Conservation (phyloP, 1,284 basidiomycete genomes). For the Somion occarium region DNA sequence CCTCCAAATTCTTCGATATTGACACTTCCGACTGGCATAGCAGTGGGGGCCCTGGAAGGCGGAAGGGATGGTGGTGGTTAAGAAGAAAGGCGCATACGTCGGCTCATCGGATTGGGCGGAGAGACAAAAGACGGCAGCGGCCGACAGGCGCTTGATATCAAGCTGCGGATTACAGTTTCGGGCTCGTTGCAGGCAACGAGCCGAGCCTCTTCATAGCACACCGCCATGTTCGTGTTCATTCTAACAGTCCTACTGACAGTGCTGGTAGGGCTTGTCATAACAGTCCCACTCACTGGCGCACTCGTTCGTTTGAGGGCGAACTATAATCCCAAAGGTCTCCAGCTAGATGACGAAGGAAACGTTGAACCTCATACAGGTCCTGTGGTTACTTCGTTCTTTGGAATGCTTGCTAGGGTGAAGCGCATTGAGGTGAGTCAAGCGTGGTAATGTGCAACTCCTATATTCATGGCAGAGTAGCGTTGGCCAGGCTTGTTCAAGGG, state of each 20-base stretch:
- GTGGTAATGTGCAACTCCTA: too few species aligned
- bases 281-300: slow-evolving; percentile 62
- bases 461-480: too few species aligned
- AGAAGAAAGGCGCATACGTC: slow-evolving; percentile 25
- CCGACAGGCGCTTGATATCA: slow-evolving; percentile 3
- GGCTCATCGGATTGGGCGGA: slow-evolving; percentile 3
- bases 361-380: slow-evolving; percentile 74
- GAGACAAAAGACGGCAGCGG: slow-evolving; percentile 9
- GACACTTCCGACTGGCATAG: too few species aligned
- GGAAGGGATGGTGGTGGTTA: slow-evolving; percentile 35
- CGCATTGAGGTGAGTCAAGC: slow-evolving; percentile 60
- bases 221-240: slow-evolving; percentile 27
- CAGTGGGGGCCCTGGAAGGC: too few species aligned
- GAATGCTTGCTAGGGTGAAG: slow-evolving; percentile 72
- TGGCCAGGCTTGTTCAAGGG: slow-evolving; percentile 83
- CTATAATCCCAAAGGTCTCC: slow-evolving; percentile 79
- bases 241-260: slow-evolving; percentile 19
- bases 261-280: slow-evolving; percentile 24
- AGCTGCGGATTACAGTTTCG: neutral
- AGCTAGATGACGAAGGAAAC: slow-evolving; percentile 73
- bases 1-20: too few species aligned
- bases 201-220: neutral
- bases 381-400: slow-evolving; percentile 56
- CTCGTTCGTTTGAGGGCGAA: slow-evolving; percentile 74
- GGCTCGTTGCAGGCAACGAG: neutral